phyloP scores from a whole-genome alignment of 2,329 filamentous ascomycete species.

The Exophiala mesophila region DNA sequence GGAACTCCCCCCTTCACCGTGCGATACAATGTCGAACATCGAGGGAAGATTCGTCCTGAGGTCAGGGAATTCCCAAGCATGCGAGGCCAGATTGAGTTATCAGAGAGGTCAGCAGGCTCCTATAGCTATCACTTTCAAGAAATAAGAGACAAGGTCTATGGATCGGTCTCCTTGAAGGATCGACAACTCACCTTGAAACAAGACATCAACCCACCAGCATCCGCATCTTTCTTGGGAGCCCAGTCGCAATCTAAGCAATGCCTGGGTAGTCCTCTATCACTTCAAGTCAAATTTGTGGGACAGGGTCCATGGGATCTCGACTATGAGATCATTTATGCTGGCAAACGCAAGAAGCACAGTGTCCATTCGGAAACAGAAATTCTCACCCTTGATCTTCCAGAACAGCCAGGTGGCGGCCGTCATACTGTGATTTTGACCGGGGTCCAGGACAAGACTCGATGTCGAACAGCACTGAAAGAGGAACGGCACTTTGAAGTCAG shows the following conservation, averaged over 20 bases:
- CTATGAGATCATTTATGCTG: conserved; percentile 87
- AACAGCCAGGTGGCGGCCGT: conserved; percentile 75
- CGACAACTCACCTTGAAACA: conserved; percentile 68
- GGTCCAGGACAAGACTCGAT: conserved; percentile 79
- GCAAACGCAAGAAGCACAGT: conserved; percentile 69
- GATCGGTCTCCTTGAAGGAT: conserved; percentile 57
- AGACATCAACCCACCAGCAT: conserved; percentile 87
- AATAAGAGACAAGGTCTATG: conserved; percentile 79
- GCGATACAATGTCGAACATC: conserved; percentile 66
- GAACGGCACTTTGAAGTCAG: conserved; percentile 81
- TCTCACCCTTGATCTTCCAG: conserved; percentile 70
- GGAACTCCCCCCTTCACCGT: conserved; percentile 90
- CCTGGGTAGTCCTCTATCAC: conserved; percentile 72
- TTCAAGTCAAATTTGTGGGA: conserved; percentile 70
- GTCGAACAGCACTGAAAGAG: conserved; percentile 79
- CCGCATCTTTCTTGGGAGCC: conserved; percentile 61
- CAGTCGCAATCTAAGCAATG: conserved; percentile 63
- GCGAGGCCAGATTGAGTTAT: conserved; percentile 77
- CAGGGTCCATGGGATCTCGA: conserved; percentile 85
- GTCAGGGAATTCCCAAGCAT: conserved; percentile 61
- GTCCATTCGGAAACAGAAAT: conserved; percentile 58
- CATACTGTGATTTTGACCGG: conserved; percentile 82
- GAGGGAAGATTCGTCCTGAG: conserved; percentile 48
- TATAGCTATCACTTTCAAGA: conserved; percentile 82
- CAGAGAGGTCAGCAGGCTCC: conserved; percentile 72